phyloP scores from a whole-genome alignment of 1,139 yeast species.

The Oligophagozyma castellii region DNA sequence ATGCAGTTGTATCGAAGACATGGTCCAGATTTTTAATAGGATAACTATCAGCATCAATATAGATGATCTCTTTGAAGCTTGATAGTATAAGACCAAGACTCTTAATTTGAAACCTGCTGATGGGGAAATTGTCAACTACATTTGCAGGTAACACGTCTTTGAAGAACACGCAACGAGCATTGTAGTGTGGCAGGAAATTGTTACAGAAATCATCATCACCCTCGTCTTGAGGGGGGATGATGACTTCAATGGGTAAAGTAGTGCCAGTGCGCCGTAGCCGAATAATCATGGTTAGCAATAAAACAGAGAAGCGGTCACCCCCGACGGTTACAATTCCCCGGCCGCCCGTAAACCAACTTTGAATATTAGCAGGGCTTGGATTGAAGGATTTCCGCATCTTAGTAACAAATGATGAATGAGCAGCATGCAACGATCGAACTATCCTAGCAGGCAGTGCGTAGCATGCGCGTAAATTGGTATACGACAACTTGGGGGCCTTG shows the following conservation, averaged over 20 bases:
- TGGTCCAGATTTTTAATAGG: constrained; percentile 43
- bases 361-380: no score
- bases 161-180: constrained; percentile 42
- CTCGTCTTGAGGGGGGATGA: constrained; percentile 39
- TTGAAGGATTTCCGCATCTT: constrained; percentile 19
- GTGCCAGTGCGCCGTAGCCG: constrained; percentile 41
- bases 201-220: constrained; percentile 43
- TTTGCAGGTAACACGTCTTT: constrained; percentile 22
- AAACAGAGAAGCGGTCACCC: constrained; percentile 45
- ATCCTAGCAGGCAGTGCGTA: constrained; percentile 33
- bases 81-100: constrained; percentile 48
- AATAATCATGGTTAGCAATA: constrained; percentile 40
- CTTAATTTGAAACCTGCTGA: constrained; percentile 48
- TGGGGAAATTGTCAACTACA: constrained; percentile 26
- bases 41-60: constrained; percentile 57
- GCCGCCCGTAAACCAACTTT: not conserved
- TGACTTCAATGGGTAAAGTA: constrained; percentile 43
- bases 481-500: constrained; percentile 4
- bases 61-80: constrained; percentile 42
- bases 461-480: constrained; percentile 12
- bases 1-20: constrained; percentile 29
- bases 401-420: constrained; percentile 41
- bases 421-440: constrained; percentile 31
- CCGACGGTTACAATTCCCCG: constrained; percentile 51
- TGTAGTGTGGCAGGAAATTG: constrained; percentile 33